Percentiles rank a stretch among this genome's conserved stretches.
Conservation (phyloP, 345 rosid species). For the Heritiera littoralis region DNA sequence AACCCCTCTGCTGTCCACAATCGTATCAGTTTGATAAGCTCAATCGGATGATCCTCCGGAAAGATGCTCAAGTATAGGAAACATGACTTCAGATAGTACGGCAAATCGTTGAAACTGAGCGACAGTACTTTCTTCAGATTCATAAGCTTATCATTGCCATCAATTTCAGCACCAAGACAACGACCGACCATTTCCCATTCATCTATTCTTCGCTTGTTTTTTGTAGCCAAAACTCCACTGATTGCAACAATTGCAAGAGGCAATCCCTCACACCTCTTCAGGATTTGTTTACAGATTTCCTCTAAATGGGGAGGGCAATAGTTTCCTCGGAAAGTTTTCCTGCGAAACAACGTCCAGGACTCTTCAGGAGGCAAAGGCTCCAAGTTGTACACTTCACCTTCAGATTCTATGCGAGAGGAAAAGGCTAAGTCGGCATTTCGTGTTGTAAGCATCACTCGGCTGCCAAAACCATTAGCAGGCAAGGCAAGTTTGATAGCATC, state of each 20-base stretch:
- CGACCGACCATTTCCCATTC: constrained; percentile 43
- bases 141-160: constrained; percentile 32
- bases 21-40: constrained; percentile 30
- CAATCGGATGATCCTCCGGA: constrained; percentile 38
- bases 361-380: constrained; percentile 31
- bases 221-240: constrained; percentile 43
- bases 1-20: constrained; percentile 52
- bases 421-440: constrained; percentile 31
- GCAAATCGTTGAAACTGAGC: constrained; percentile 48
- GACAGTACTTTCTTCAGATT: constrained; percentile 36
- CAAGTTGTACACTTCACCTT: constrained; percentile 30
- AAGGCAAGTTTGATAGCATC: constrained; percentile 34
- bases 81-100: constrained; percentile 44
- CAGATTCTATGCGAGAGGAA: constrained; percentile 29
- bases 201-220: constrained; percentile 28
- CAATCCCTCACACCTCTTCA: constrained; percentile 42
- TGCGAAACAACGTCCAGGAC: constrained; percentile 39
- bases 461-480: constrained; percentile 30
- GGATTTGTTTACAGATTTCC: constrained; percentile 28
- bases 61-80: constrained; percentile 46
- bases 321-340: constrained; percentile 34
- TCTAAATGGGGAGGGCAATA: constrained; percentile 37
- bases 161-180: constrained; percentile 37
- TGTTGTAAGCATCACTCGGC: constrained; percentile 41
- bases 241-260: constrained; percentile 53